Percentiles rank a stretch among this genome's conserved stretches.
Evolutionary conservation across 192 early-diverging fungal species (phyloP).

Genomic region (Piromyces sp.): DNA sequence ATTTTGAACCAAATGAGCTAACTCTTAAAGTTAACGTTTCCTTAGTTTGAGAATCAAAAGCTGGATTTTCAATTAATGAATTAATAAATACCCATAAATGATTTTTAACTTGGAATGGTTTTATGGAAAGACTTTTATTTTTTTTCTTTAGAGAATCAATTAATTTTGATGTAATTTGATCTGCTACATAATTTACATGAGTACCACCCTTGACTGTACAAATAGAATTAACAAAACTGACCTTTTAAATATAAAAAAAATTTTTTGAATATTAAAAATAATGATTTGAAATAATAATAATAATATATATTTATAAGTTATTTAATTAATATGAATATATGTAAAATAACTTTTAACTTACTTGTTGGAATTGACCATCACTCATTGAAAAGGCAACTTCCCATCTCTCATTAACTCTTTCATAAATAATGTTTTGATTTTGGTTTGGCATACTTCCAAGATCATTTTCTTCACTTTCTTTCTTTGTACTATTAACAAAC

Average conservation of each 20-base stretch:
- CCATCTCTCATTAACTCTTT: slow-evolving; percentile 67
- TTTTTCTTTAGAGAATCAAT: slow-evolving; percentile 54
- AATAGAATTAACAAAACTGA: slow-evolving; percentile 93
- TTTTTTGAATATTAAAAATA: no score
- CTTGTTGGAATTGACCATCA: slow-evolving; percentile 90
- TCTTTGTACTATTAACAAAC: slow-evolving; percentile 26
- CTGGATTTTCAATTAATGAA: slow-evolving; percentile 72
- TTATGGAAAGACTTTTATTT: slow-evolving; percentile 39
- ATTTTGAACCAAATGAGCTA: slow-evolving; percentile 65
- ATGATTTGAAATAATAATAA: no score
- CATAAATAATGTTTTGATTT: slow-evolving; percentile 41
- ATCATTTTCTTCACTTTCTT: slow-evolving; percentile 10
- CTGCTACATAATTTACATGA: slow-evolving; percentile 64
- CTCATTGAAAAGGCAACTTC: slow-evolving; percentile 81
- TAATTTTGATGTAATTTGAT: slow-evolving; percentile 59
- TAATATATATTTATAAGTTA: no score
- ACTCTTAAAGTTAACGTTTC: slow-evolving; percentile 72
- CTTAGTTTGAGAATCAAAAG: slow-evolving; percentile 96
- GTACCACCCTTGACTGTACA: slow-evolving; percentile 87
- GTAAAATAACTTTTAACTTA: slow-evolving; percentile 9
- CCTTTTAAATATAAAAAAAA: no score
- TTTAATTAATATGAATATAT: no score
- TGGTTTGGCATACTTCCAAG: slow-evolving; percentile 1
- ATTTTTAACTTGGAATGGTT: slow-evolving; percentile 67
- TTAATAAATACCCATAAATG: slow-evolving; percentile 93